These are phyloP conservation scores for Phytophthora niederhauseri DNA, from an alignment of 352 stramenopile species.

Conservation along the genomic window DNA sequence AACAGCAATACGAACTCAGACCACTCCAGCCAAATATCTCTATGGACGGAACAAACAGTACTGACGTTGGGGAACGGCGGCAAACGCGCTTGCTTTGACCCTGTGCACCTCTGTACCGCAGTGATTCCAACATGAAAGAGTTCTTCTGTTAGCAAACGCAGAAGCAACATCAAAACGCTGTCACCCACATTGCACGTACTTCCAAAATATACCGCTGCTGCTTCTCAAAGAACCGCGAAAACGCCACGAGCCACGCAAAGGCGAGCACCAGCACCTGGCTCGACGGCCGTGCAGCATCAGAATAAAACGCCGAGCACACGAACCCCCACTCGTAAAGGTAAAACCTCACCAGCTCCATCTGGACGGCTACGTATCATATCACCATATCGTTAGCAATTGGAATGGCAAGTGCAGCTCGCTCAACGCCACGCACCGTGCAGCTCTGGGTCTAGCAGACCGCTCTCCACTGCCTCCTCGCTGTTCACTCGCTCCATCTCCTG, in stretches of 20 bases:
- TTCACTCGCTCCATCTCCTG: slow-evolving; percentile 45
- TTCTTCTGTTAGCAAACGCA: background rate
- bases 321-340: slow-evolving; percentile 80
- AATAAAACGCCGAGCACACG: slow-evolving; percentile 52
- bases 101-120: slow-evolving; percentile 23
- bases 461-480: slow-evolving; percentile 19
- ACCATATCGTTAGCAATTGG: background rate
- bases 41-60: background rate
- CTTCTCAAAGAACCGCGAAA: slow-evolving; percentile 55
- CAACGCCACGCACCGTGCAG: slow-evolving; percentile 28
- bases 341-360: slow-evolving; percentile 54
- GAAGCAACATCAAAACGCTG: background rate
- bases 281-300: slow-evolving; percentile 9
- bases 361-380: slow-evolving; percentile 28
- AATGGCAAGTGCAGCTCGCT: background rate
- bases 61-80: slow-evolving; percentile 51
- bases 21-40: background rate
- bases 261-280: slow-evolving; percentile 58
- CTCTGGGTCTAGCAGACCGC: slow-evolving; percentile 26
- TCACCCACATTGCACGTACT: slow-evolving; percentile 8
- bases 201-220: slow-evolving; percentile 51
- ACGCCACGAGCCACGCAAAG: slow-evolving; percentile 56
- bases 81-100: slow-evolving; percentile 24
- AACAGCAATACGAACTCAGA: background rate
- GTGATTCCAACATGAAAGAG: slow-evolving; percentile 3